Base-by-base conservation (phyloP, 2,329 filamentous ascomycete genomes). In the Colletotrichum paranaense region DNA sequence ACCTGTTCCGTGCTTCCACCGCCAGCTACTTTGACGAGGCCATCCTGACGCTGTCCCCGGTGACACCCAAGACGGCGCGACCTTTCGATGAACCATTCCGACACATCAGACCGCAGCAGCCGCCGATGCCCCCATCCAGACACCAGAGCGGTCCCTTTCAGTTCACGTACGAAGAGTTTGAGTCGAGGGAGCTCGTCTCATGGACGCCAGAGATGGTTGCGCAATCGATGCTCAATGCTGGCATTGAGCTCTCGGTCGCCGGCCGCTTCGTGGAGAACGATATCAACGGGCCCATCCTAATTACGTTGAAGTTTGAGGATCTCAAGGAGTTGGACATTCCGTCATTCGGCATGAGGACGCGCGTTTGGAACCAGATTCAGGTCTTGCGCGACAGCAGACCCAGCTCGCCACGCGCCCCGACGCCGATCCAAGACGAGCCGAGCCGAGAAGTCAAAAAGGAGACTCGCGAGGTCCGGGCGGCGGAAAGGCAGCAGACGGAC, bases 281-380 rank as follows among this genome's bases (percentile, higher is more conserved):
- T 80, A 98, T 99, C 81, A 95, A 93, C 30, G 96, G 96, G 16
- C 88, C 91, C 5, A 94, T 98, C 68, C 86, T 98, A 24, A 91
- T 97, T 65, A 95, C 96, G n/a, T 86, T 99, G 56, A 95, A 97
- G 80, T 95, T 96, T 77, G 95, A 97, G 75, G 95, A 97, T 78
- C 85, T 97, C 69, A 93, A 93, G 81, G 94, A 97, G 82, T 88
- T 97, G 22, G 92, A 92, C 76, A 96, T 97, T 68, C 87, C 89
- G 73, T 96, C 94, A 1, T 96, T 97, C 79, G 94, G 94, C 56
- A 93, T 95, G 77, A 88, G 94, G 73, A 94, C 93, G 77, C 92
- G 91, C 78, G 85, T 96, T 16, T 97, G 94, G 94, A 91, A 92
- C 78, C 91, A 95, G 80, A 94, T 97, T 73, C 92, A 93, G 80